Conservation (phyloP, 2,329 filamentous ascomycete genomes). For the Colletotrichum horii region DNA sequence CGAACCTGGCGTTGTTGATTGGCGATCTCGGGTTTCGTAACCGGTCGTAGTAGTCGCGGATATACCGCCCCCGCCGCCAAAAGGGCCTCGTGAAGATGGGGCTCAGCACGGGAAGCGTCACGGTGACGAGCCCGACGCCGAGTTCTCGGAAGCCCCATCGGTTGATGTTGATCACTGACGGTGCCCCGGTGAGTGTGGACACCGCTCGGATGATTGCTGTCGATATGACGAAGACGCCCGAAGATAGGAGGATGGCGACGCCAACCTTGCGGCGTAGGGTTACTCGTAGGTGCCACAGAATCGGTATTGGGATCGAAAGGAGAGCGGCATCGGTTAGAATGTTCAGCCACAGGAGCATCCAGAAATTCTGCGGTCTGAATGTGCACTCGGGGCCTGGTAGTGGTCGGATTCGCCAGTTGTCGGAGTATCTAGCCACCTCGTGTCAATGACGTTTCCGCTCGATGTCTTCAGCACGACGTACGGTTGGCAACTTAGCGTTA, state of each 20-base stretch:
- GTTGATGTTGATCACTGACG: constrained; percentile 30
- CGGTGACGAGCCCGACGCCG: constrained; percentile 28
- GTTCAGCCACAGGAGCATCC: constrained; percentile 27
- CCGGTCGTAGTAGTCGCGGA: constrained; percentile 7
- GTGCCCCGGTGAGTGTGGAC: constrained; percentile 23
- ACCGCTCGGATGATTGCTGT: constrained; percentile 28
- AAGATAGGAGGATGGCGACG: constrained; percentile 27
- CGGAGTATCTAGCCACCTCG: background rate
- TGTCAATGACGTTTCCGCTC: background rate
- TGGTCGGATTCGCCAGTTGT: constrained; percentile 29
- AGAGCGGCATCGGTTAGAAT: constrained; percentile 28
- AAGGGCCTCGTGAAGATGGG: constrained; percentile 22
- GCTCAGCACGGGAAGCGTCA: constrained; percentile 22
- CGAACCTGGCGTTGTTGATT: background rate
- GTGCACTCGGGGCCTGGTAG: constrained; percentile 23
- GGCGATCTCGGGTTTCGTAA: background rate
- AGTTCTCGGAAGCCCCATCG: constrained; percentile 23
- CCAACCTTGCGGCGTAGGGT: constrained; percentile 21
- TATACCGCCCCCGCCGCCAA: constrained; percentile 21
- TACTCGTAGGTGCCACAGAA: constrained; percentile 26
- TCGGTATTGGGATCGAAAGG: constrained; percentile 29
- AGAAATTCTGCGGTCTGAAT: constrained; percentile 27
- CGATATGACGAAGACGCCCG: constrained; percentile 30
- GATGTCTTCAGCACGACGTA: background rate
- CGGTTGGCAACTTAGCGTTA: constrained; percentile 23